Evolutionary conservation across 106 monocot genomes (phyloP), one percentile per base, ranked within the genome.

Genomic region (Vanilla planifolia): DNA sequence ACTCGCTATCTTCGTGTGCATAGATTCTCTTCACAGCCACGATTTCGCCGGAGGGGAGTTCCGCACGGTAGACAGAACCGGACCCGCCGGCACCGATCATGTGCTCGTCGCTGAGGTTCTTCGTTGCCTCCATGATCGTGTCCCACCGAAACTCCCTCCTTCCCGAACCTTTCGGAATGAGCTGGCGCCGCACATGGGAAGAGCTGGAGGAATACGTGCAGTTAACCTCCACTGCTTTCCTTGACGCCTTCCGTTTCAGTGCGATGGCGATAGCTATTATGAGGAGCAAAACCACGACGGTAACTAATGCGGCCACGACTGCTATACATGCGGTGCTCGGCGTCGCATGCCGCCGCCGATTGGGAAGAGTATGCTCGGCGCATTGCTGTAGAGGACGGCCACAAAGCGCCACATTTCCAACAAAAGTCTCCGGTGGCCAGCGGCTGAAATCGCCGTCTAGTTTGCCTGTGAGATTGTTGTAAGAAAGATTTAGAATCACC

Each of bases 111-210:
- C 73, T 71, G 33, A 96, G 81, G 71, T 87, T 75, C 43, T 70
- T 70, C 2, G 95, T 91, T 14, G 84, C 90, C 33, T 80, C 74
- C 83, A 90, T 91, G 62, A 96, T 78, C 2, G 80, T 41, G 10
- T 81, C 90, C 83, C 84, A 91, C 33, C 68, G 81, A 61, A 86
- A 90, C 20, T 95, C 95, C 30, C 89, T 55, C 34, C 78, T 62
- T 30, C 27, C 46, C n/a, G 78, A 77, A 0, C 70, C 82, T 35
- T 89, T 93, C 50, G 72, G 22, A 23, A 85, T 47, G 62, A 93
- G 26, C 16, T 85, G 71, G 4, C 76, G 63, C 9, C 69, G 57
- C 16, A 60, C 40, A 9, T 63, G 63, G 17, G 83, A 64, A 2
- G 75, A 78, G 27, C 41, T 76, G 5, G 89, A 83, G 7, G 72